Conservation (phyloP, 306 rosid species). For the Corylus avellana region DNA sequence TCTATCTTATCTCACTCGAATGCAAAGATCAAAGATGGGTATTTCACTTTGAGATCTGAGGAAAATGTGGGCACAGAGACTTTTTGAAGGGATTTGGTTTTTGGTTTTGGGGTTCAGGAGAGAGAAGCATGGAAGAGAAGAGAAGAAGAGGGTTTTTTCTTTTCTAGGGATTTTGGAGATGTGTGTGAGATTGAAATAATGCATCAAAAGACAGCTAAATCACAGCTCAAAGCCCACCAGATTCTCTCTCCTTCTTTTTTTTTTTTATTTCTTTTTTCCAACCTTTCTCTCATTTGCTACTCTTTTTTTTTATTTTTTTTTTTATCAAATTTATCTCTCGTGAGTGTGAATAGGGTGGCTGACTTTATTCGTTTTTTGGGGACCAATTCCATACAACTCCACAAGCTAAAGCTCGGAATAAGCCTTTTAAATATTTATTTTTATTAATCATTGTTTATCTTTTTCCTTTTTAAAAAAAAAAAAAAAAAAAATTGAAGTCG, state of each 20-base stretch:
- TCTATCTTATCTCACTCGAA: background rate
- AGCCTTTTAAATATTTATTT: background rate
- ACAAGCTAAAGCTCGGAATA: constrained; percentile 35
- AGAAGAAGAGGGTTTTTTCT: constrained; percentile 21
- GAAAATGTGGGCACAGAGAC: constrained; percentile 8
- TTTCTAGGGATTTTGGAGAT: constrained; percentile 69
- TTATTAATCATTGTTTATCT: background rate
- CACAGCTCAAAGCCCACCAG: constrained; percentile 94
- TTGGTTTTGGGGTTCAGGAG: constrained; percentile 1
- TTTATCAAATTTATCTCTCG: background rate
- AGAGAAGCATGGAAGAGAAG: background rate
- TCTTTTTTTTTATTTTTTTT: background rate
- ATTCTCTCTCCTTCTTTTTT: constrained; percentile 28
- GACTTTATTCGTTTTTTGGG: constrained; percentile 10
- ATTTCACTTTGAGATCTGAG: constrained; percentile 33
- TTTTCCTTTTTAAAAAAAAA: background rate
- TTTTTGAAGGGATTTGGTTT: constrained; percentile 2
- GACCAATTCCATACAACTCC: constrained; percentile 25
- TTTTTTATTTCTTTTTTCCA: background rate
- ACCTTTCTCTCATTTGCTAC: background rate
- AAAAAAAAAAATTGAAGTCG: constrained; percentile 13
- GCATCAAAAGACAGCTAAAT: constrained; percentile 75
- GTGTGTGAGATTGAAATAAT: constrained; percentile 50
- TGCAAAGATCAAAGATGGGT: constrained; percentile 5
- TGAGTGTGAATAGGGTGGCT: background rate